phyloP scores from a whole-genome alignment of 495 filamentous ascomycete genomes.

The Penicillium cataractarum region DNA sequence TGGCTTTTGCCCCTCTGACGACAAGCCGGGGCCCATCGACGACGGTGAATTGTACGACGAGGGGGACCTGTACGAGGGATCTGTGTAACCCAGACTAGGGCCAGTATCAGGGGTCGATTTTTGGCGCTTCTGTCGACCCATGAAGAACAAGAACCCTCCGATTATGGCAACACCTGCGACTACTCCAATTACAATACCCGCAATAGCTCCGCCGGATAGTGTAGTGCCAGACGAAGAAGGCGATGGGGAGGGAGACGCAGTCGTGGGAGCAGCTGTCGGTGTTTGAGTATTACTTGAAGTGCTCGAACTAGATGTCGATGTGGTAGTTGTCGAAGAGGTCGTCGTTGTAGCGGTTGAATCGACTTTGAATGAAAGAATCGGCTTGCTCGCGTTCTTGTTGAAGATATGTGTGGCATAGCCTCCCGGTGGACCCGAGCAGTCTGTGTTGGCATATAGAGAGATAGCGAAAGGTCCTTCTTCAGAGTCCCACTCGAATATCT shows the following conservation, averaged over 20 bases:
- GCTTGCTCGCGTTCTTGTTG: conserved; percentile 12
- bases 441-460: conserved; percentile 11
- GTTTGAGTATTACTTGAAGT: background rate
- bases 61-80: background rate
- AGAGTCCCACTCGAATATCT: conserved; percentile 16
- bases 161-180: conserved; percentile 10
- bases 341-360: conserved; percentile 10
- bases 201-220: conserved; percentile 10
- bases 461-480: conserved; percentile 14
- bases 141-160: conserved; percentile 1
- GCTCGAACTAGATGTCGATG: background rate
- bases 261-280: background rate
- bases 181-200: conserved; percentile 15
- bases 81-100: conserved; percentile 5
- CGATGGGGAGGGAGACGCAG: conserved; percentile 7
- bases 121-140: background rate
- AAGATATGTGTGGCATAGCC: conserved; percentile 12
- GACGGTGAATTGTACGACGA: conserved; percentile 1
- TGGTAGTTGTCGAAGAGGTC: background rate
- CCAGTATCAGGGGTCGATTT: background rate
- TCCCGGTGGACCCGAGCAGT: conserved; percentile 9
- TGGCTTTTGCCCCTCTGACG: background rate
- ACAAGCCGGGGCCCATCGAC: background rate
- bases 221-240: background rate
- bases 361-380: conserved; percentile 17